Percentiles rank a stretch among this genome's conserved stretches.
These are phyloP conservation scores for Striga hermonthica DNA, from an alignment of 305 asterid species.

Conservation along the genomic window DNA sequence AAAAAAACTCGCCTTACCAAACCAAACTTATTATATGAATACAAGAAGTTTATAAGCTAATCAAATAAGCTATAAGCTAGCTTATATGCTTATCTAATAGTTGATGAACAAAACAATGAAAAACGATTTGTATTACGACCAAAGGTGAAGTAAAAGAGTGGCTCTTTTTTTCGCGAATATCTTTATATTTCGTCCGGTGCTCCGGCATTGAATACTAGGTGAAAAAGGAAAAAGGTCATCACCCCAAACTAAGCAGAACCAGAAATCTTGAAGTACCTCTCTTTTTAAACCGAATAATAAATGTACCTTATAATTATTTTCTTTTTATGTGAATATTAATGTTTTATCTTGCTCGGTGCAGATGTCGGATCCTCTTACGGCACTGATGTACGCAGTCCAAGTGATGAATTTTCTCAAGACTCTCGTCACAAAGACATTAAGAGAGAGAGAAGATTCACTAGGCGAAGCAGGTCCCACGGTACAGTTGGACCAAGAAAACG, in stretches of 20 bases:
- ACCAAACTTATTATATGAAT: too few relatives aligned
- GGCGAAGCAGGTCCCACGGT: constrained; percentile 34
- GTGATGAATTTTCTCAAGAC: constrained; percentile 85
- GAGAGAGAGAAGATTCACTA: constrained; percentile 53
- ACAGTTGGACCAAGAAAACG: constrained; percentile 46
- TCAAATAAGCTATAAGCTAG: too few relatives aligned
- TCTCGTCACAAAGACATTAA: constrained; percentile 50
- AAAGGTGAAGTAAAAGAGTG: too few relatives aligned
- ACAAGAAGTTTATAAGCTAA: too few relatives aligned
- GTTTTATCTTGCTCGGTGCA: constrained; percentile 31
- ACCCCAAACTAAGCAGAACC: too few relatives aligned
- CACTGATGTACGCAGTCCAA: constrained; percentile 78
- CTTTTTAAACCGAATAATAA: background rate
- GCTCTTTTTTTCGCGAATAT: too few relatives aligned
- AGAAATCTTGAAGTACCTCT: too few relatives aligned
- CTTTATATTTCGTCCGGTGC: background rate
- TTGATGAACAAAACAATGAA: too few relatives aligned
- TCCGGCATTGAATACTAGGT: background rate
- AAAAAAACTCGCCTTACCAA: too few relatives aligned
- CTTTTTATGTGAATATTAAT: background rate
- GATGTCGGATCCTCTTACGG: constrained; percentile 90
- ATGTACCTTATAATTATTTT: background rate
- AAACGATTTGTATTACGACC: too few relatives aligned
- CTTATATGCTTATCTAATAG: too few relatives aligned
- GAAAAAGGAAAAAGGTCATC: background rate